Evolutionary conservation across 495 filamentous ascomycete species (phyloP).

Genomic region (Penicillium canescens): DNA sequence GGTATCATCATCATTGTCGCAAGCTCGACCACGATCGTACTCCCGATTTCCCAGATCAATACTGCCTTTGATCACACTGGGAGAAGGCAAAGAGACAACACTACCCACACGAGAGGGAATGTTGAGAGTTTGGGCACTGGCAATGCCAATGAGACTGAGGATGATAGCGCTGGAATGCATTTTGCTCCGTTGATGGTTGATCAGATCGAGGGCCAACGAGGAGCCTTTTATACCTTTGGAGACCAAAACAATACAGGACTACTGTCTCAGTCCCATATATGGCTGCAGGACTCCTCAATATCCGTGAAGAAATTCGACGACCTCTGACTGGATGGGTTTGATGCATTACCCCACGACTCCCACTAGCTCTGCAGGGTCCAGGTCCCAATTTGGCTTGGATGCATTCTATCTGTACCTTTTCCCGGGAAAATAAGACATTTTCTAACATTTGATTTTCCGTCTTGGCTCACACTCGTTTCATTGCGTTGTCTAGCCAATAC

Average conservation of each 20-base stretch:
- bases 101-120: constrained; percentile 1
- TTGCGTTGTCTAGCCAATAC: not conserved
- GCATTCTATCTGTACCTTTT: not conserved
- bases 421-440: constrained; percentile 1
- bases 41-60: not conserved
- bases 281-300: not conserved
- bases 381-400: not conserved
- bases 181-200: not conserved
- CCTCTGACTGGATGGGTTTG: not conserved
- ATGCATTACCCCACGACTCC: not conserved
- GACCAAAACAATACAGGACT: not conserved
- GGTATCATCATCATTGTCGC: constrained; percentile 1
- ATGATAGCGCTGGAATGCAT: constrained; percentile 3
- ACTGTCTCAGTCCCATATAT: not conserved
- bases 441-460: not conserved
- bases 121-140: constrained; percentile 4
- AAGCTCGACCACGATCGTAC: constrained; percentile 4
- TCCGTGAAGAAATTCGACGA: not conserved
- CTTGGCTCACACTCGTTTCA: not conserved
- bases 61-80: not conserved
- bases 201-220: not conserved
- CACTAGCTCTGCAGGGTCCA: not conserved
- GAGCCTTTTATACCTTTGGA: not conserved
- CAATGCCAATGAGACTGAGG: constrained; percentile 2
- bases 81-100: constrained; percentile 3